Percentiles rank a stretch among this genome's conserved stretches.
phyloP scores from a whole-genome alignment of 208 protist genomes.

The Tritrichomonas foetus region DNA sequence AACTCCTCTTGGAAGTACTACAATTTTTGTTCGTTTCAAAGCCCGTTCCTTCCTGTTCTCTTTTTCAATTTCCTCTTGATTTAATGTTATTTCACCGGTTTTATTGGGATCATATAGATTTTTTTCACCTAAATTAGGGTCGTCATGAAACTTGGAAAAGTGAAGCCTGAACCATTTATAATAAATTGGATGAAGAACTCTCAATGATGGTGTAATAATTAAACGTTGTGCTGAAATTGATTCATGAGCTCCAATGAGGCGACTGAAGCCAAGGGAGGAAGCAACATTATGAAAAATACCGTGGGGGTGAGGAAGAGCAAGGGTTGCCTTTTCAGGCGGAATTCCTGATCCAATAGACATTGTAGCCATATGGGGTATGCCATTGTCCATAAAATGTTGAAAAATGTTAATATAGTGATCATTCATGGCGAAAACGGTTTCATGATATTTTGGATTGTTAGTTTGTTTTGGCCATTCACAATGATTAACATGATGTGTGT shows the following conservation, averaged over 20 bases:
- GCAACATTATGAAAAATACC: neutral
- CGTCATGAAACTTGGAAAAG: too few relatives aligned
- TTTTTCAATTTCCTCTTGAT: neutral
- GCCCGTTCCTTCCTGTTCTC: neutral
- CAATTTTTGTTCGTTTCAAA: neutral
- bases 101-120: too few relatives aligned
- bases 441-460: neutral
- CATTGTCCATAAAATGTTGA: conserved; percentile 24
- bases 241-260: too few relatives aligned
- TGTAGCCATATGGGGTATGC: neutral
- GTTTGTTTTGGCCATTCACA: neutral
- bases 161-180: neutral
- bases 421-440: neutral
- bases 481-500: neutral
- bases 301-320: neutral
- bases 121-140: too few relatives aligned
- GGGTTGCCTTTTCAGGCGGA: neutral
- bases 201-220: neutral
- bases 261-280: neutral
- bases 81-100: too few relatives aligned
- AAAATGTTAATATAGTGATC: neutral
- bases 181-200: neutral
- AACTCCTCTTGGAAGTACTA: neutral
- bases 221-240: neutral
- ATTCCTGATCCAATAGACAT: neutral